These are phyloP conservation scores for Podospora fimiseda DNA, from an alignment of 495 filamentous ascomycete species.

Conservation along the genomic window DNA sequence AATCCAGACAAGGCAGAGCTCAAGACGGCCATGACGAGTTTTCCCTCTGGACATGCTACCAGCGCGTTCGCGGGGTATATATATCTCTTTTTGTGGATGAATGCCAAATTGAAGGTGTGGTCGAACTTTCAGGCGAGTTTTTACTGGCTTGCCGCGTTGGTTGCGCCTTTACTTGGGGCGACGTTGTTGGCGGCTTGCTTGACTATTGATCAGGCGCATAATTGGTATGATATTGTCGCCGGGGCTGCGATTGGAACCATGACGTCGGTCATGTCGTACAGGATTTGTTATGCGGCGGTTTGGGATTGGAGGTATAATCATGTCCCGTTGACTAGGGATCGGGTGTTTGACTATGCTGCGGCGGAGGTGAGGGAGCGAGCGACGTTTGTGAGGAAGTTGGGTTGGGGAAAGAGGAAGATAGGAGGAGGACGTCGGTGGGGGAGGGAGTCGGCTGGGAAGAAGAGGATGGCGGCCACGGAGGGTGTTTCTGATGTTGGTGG, in stretches of 20 bases:
- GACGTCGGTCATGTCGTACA: slow-evolving; percentile 52
- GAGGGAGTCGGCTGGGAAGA: not conserved
- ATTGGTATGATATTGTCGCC: slow-evolving; percentile 54
- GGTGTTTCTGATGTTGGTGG: not conserved
- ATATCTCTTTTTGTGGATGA: slow-evolving; percentile 56
- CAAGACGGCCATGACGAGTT: slow-evolving; percentile 50
- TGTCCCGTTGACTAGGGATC: slow-evolving; percentile 32
- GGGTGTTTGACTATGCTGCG: slow-evolving; percentile 8
- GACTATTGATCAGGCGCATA: slow-evolving; percentile 56
- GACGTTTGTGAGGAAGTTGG: slow-evolving; percentile 7
- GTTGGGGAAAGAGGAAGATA: slow-evolving; percentile 9
- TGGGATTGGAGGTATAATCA: slow-evolving; percentile 56
- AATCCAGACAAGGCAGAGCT: slow-evolving; percentile 45
- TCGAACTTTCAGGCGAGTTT: slow-evolving; percentile 49
- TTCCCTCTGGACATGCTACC: slow-evolving; percentile 45
- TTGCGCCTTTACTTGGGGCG: slow-evolving; percentile 51
- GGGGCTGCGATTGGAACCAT: slow-evolving; percentile 52
- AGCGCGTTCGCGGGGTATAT: slow-evolving; percentile 53
- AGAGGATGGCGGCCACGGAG: not conserved
- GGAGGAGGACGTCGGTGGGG: not conserved
- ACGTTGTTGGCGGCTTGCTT: slow-evolving; percentile 51
- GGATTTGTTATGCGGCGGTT: slow-evolving; percentile 51
- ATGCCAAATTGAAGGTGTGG: slow-evolving; percentile 59
- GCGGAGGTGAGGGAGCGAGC: not conserved
- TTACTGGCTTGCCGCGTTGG: slow-evolving; percentile 27